Percentiles rank a stretch among this genome's conserved stretches.
Conservation (phyloP, 495 filamentous ascomycete species). For the Penicillium manginii region DNA sequence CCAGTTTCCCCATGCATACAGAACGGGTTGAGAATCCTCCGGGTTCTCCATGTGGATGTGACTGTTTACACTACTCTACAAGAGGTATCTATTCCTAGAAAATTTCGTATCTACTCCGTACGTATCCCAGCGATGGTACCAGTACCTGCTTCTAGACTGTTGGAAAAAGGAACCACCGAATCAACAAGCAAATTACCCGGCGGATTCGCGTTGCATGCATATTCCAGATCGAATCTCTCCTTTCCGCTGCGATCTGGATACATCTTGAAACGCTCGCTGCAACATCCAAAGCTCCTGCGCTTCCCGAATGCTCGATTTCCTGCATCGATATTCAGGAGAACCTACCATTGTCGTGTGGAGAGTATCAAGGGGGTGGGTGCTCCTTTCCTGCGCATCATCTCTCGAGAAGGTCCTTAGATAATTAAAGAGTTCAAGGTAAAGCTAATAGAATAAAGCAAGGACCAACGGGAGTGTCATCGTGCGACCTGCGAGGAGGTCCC, state of each 20-base stretch:
- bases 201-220: conserved; percentile 20
- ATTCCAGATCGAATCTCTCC: conserved; percentile 14
- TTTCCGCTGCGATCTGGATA: conserved; percentile 13
- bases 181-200: neutral
- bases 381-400: conserved; percentile 8
- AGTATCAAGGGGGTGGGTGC: conserved; percentile 26
- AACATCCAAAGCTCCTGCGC: conserved; percentile 2
- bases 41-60: conserved; percentile 19
- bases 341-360: conserved; percentile 12
- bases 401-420: conserved; percentile 14
- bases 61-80: conserved; percentile 20
- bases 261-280: conserved; percentile 28
- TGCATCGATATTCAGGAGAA: conserved; percentile 34
- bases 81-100: neutral
- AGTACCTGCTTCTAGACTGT: conserved; percentile 6
- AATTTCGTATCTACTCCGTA: neutral
- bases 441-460: conserved; percentile 48
- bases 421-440: conserved; percentile 15
- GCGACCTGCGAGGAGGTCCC: conserved; percentile 37
- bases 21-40: conserved; percentile 17
- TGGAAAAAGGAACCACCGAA: conserved; percentile 1
- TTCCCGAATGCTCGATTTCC: conserved; percentile 8
- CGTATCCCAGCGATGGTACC: neutral
- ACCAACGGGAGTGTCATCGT: conserved; percentile 25
- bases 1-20: conserved; percentile 17